phyloP scores from a whole-genome alignment of 2,329 filamentous ascomycete genomes.

The Zymoseptoria crescenta region DNA sequence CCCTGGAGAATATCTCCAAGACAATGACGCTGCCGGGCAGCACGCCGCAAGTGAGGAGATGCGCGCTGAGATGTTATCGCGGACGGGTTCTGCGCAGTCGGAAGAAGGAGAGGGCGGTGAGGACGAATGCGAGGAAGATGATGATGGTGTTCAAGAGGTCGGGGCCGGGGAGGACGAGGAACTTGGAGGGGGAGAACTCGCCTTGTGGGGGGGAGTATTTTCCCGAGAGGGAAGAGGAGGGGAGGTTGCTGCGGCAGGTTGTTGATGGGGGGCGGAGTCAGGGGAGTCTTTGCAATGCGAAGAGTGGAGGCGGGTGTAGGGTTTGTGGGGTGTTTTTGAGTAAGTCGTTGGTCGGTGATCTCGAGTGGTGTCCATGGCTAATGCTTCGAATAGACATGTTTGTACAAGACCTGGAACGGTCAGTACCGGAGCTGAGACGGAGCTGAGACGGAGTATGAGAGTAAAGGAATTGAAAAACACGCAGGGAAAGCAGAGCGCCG shows the following conservation, averaged over 20 bases:
- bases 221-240: neutral
- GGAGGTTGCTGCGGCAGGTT: no score
- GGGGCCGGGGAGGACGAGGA: conserved; percentile 2
- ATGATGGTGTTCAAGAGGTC: conserved; percentile 7
- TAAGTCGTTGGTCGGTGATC: neutral
- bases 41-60: neutral
- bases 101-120: neutral
- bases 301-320: neutral
- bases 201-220: conserved; percentile 2
- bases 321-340: neutral
- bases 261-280: no score
- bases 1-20: neutral
- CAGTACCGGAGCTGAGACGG: neutral
- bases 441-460: neutral
- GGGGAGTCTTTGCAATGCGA: neutral
- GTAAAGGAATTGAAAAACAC: neutral
- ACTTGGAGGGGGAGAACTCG: conserved; percentile 6
- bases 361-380: neutral
- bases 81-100: neutral
- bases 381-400: neutral
- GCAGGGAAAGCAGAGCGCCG: no score
- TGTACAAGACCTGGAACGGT: neutral
- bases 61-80: neutral
- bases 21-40: neutral
- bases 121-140: neutral